These are phyloP conservation scores for Rhynchosporium secalis DNA, from an alignment of 2,329 filamentous ascomycete species.

Conservation along the genomic window DNA sequence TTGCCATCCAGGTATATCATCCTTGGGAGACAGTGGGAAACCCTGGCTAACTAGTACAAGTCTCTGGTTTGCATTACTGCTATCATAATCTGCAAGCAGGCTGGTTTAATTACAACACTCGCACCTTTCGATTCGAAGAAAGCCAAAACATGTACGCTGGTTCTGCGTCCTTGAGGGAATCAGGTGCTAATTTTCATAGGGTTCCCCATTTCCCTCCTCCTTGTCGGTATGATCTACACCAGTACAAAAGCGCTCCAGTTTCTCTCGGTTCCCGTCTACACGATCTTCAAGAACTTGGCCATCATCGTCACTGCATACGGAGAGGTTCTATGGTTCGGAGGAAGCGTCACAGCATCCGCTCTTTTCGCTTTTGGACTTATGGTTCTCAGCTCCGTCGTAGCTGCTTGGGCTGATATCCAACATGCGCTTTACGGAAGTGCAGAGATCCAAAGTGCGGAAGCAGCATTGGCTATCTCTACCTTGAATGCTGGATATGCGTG, in stretches of 20 bases:
- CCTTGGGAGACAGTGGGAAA: background rate
- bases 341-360: slow-evolving; percentile 81
- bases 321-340: slow-evolving; percentile 97
- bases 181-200: slow-evolving; percentile 51
- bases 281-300: slow-evolving; percentile 99
- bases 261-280: slow-evolving; percentile 97
- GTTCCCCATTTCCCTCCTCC: slow-evolving; percentile 93
- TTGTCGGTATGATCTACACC: slow-evolving; percentile 99
- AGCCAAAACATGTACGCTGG: slow-evolving; percentile 79
- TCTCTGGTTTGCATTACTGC: slow-evolving; percentile 84
- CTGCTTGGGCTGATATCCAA: slow-evolving; percentile 96
- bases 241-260: slow-evolving; percentile 93
- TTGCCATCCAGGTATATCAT: slow-evolving; percentile 81
- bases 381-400: slow-evolving; percentile 91
- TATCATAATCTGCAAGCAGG: slow-evolving; percentile 79
- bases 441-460: slow-evolving; percentile 47
- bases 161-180: background rate
- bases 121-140: slow-evolving; percentile 82
- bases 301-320: slow-evolving; percentile 99
- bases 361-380: slow-evolving; percentile 95
- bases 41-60: slow-evolving; percentile 47
- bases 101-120: slow-evolving; percentile 79
- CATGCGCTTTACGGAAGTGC: slow-evolving; percentile 64
- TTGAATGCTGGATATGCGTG: slow-evolving; percentile 94
- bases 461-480: slow-evolving; percentile 77